Evolutionary conservation across 1,139 yeast genomes (phyloP).

Genomic region (Meyerozyma elateridarum): DNA sequence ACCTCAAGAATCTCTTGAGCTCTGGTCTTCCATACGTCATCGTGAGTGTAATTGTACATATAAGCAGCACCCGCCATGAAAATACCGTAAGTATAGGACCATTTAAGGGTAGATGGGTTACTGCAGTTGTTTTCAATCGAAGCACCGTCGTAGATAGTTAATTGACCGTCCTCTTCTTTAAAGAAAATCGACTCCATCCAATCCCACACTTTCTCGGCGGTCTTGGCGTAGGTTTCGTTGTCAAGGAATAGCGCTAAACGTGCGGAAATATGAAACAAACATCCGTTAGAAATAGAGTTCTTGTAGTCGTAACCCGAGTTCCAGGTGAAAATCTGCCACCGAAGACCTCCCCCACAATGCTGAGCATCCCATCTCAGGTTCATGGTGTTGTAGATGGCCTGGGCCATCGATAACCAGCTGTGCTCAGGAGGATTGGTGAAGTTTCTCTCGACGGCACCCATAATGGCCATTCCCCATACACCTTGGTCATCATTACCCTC

Average conservation of each 20-base stretch:
- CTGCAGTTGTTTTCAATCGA: constrained; percentile 59
- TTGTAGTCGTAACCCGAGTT: constrained; percentile 91
- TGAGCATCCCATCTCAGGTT: constrained; percentile 76
- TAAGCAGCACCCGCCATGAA: constrained; percentile 79
- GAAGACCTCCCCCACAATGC: constrained; percentile 79
- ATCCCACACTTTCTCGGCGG: constrained; percentile 77
- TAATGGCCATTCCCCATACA: constrained; percentile 60
- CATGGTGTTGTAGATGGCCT: constrained; percentile 88
- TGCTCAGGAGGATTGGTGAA: constrained; percentile 48
- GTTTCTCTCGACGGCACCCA: constrained; percentile 60
- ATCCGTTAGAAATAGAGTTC: constrained; percentile 86
- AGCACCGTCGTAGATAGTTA: constrained; percentile 73
- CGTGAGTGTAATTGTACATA: constrained; percentile 69
- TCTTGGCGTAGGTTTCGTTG: constrained; percentile 65
- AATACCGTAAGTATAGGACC: constrained; percentile 90
- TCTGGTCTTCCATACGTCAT: constrained; percentile 63
- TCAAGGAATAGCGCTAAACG: constrained; percentile 81
- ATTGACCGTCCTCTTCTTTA: constrained; percentile 39
- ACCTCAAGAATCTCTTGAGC: constrained; percentile 49
- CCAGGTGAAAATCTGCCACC: constrained; percentile 98
- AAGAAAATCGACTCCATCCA: constrained; percentile 68
- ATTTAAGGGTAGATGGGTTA: constrained; percentile 52
- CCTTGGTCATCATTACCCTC: constrained; percentile 76
- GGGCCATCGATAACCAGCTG: constrained; percentile 71
- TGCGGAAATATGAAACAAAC: constrained; percentile 83